Evolutionary conservation across 805 yeast genomes (phyloP).

Genomic region (Grigorovia jiainica): DNA sequence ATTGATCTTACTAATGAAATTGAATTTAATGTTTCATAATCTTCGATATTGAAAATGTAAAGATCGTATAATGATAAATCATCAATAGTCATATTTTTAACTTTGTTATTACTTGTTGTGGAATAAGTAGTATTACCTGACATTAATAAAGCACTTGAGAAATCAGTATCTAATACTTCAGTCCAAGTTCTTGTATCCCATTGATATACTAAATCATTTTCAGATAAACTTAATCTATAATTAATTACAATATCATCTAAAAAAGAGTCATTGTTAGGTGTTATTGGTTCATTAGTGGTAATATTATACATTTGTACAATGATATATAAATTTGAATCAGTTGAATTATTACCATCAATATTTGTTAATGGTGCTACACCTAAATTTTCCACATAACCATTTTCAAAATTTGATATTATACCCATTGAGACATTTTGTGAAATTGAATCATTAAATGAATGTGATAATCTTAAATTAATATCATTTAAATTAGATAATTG

Average conservation of each 20-base stretch:
- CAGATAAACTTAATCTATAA: conserved; percentile 60
- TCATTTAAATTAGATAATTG: conserved; percentile 3
- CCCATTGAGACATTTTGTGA: conserved; percentile 11
- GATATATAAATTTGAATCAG: conserved; percentile 13
- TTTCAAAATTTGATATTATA: conserved; percentile 9
- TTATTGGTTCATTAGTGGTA: conserved; percentile 12
- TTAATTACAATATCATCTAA: conserved; percentile 35
- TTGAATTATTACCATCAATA: neutral
- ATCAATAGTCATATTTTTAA: conserved; percentile 15
- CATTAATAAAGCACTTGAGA: conserved; percentile 52
- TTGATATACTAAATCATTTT: conserved; percentile 52
- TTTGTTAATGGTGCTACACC: conserved; percentile 18
- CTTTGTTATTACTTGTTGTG: conserved; percentile 1
- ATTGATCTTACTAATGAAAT: conserved; percentile 43
- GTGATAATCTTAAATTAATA: conserved; percentile 15
- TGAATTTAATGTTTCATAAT: conserved; percentile 26
- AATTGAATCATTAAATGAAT: conserved; percentile 21
- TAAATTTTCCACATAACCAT: conserved; percentile 26
- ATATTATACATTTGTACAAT: conserved; percentile 18
- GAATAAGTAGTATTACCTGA: conserved; percentile 42
- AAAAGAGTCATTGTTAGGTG: neutral
- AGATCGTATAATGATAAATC: conserved; percentile 28
- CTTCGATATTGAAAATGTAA: conserved; percentile 39
- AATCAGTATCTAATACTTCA: conserved; percentile 59
- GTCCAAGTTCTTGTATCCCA: conserved; percentile 57